Evolutionary conservation across 139 green algal genomes (phyloP).

Genomic region (Auxenochlorella pyrenoidosa): DNA sequence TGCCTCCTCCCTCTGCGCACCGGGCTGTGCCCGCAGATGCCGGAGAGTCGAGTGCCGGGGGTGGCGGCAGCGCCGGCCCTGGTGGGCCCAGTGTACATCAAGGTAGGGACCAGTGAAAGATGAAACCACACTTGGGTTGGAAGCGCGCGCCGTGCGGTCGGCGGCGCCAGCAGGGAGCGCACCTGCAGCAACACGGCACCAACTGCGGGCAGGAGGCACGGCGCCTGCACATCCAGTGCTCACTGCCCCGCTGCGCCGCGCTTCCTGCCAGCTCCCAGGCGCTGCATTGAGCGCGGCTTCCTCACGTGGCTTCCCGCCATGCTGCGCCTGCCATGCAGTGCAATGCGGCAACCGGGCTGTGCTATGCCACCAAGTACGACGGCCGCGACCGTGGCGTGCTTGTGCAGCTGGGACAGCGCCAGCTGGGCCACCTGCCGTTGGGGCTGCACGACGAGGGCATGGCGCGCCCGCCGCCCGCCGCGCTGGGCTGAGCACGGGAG

Average conservation of each 20-base stretch:
- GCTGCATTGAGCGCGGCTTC: too few species aligned
- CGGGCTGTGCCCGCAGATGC: neutral
- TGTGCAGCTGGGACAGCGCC: conserved; percentile 66
- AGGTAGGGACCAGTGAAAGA: conserved; percentile 26
- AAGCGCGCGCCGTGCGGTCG: too few species aligned
- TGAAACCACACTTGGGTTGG: too few species aligned
- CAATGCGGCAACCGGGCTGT: conserved; percentile 54
- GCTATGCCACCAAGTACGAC: conserved; percentile 51
- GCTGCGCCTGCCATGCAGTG: conserved; percentile 32
- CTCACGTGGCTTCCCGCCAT: too few species aligned
- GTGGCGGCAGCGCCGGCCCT: conserved; percentile 34
- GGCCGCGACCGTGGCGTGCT: conserved; percentile 73
- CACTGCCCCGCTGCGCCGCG: too few species aligned
- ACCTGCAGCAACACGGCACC: too few species aligned
- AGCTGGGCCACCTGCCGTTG: conserved; percentile 79
- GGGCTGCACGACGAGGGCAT: conserved; percentile 75
- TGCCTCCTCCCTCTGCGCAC: neutral
- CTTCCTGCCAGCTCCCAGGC: too few species aligned
- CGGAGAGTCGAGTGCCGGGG: conserved; percentile 18
- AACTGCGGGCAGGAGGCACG: too few species aligned
- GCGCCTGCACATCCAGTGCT: too few species aligned
- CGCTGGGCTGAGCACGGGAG: neutral
- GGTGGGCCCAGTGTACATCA: conserved; percentile 67
- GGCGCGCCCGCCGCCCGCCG: conserved; percentile 23
- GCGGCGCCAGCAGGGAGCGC: too few species aligned